These are phyloP conservation scores for Sugiyamaella boreocaroliniensis DNA, from an alignment of 805 yeast species.

Conservation along the genomic window DNA sequence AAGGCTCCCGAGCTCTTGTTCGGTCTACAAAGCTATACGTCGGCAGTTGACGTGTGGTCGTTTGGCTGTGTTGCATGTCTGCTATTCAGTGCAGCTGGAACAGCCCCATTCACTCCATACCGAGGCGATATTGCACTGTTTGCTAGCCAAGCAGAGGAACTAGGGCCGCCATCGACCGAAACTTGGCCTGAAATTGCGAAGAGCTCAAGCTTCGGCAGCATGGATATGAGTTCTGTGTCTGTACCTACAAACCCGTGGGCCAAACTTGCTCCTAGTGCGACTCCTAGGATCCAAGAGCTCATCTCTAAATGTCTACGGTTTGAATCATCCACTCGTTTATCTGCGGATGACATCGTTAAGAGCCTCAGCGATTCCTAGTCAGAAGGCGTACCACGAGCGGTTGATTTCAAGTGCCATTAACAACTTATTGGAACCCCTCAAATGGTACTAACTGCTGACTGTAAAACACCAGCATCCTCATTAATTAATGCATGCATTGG, in stretches of 20 bases:
- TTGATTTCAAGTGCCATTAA: no score
- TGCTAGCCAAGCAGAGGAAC: slow-evolving; percentile 44
- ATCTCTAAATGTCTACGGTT: slow-evolving; percentile 10
- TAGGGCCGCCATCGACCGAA: slow-evolving; percentile 52
- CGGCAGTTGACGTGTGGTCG: slow-evolving; percentile 47
- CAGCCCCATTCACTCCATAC: slow-evolving; percentile 36
- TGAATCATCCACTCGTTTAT: slow-evolving; percentile 7
- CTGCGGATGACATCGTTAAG: slow-evolving; percentile 2
- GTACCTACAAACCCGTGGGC: neutral
- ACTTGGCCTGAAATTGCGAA: slow-evolving; percentile 21
- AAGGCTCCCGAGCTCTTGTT: slow-evolving; percentile 34
- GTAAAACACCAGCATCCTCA: no score
- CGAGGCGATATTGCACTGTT: slow-evolving; percentile 54
- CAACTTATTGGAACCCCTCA: no score
- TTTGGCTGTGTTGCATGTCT: slow-evolving; percentile 52
- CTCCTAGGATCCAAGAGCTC: neutral
- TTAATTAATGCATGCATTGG: no score
- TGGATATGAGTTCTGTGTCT: slow-evolving; percentile 10
- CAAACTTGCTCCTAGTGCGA: neutral
- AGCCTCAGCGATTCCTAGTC: neutral
- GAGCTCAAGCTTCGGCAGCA: slow-evolving; percentile 12
- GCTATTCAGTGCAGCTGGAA: slow-evolving; percentile 38
- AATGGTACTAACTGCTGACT: no score
- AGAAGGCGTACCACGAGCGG: no score
- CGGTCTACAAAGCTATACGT: slow-evolving; percentile 34